Percentiles rank a stretch among this genome's conserved stretches.
phyloP scores from a whole-genome alignment of 371 early-diverging fungal species.

The Actinomortierella wolfii region DNA sequence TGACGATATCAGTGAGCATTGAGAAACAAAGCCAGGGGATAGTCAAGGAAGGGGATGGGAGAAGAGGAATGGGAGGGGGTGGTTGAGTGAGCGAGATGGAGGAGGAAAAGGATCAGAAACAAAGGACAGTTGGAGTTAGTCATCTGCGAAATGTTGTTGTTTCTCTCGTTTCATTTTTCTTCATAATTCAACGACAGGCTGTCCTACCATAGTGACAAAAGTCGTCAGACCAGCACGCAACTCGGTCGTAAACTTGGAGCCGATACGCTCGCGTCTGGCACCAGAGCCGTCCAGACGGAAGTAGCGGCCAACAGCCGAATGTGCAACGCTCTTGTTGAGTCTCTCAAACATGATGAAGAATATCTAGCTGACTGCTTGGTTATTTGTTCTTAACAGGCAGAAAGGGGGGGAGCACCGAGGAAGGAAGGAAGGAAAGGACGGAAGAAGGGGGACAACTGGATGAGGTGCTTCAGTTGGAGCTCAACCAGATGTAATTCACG shows the following conservation, averaged over 20 bases:
- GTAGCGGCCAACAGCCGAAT: conserved; percentile 56
- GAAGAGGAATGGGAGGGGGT: neutral
- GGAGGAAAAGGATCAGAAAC: neutral
- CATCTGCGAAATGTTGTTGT: neutral
- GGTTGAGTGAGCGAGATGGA: neutral
- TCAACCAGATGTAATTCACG: neutral
- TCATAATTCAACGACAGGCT: neutral
- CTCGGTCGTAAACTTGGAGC: conserved; percentile 69
- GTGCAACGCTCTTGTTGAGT: conserved; percentile 58
- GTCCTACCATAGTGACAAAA: conserved; percentile 73
- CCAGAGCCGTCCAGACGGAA: conserved; percentile 72
- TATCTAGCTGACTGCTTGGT: no score
- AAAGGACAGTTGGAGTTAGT: neutral
- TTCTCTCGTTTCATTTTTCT: neutral
- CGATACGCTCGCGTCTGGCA: conserved; percentile 55
- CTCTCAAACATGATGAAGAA: conserved; percentile 26
- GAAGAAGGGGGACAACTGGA: neutral
- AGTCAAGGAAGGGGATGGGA: no score
- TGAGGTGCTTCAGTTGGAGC: conserved; percentile 1
- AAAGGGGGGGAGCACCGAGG: neutral
- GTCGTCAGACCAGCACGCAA: conserved; percentile 72
- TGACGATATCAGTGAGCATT: no score
- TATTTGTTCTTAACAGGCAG: neutral
- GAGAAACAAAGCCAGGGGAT: no score
- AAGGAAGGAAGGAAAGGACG: neutral